Percentiles rank a stretch among this genome's conserved stretches.
phyloP scores from a whole-genome alignment of 192 early-diverging fungal species.

The Entrophospora sp. region DNA sequence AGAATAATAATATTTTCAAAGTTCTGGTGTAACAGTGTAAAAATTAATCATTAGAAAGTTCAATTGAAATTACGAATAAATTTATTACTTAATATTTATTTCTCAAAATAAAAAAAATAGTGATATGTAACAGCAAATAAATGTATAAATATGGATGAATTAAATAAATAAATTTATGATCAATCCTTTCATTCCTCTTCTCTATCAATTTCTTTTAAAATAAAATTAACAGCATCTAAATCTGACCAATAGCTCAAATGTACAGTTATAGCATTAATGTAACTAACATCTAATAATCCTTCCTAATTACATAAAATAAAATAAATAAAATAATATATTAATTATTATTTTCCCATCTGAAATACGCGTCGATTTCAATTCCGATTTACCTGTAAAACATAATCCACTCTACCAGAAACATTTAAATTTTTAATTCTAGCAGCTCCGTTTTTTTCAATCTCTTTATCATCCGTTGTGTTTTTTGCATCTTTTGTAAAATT shows the following conservation, averaged over 20 bases:
- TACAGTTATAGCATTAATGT: slow-evolving; percentile 18
- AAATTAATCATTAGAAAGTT: too few relatives aligned
- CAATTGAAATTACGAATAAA: too few relatives aligned
- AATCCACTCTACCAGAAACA: slow-evolving; percentile 41
- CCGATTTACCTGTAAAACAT: slow-evolving; percentile 42
- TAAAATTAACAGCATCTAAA: slow-evolving; percentile 50
- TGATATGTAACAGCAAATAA: too few relatives aligned
- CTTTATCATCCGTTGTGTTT: slow-evolving; percentile 12
- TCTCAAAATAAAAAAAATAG: too few relatives aligned
- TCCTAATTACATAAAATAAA: background rate
- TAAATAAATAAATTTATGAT: too few relatives aligned
- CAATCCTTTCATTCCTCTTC: too few relatives aligned
- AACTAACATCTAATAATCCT: slow-evolving; percentile 14
- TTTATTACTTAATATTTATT: too few relatives aligned
- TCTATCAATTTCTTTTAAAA: slow-evolving; percentile 48
- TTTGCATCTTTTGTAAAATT: slow-evolving; percentile 8
- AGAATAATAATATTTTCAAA: too few relatives aligned
- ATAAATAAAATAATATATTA: slow-evolving; percentile 36
- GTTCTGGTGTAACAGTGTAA: too few relatives aligned
- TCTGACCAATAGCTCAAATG: slow-evolving; percentile 44
- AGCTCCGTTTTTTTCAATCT: slow-evolving; percentile 20
- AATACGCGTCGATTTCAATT: too few relatives aligned
- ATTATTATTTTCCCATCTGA: too few relatives aligned
- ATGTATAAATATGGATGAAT: too few relatives aligned
- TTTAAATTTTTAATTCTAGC: slow-evolving; percentile 37